Conservation (phyloP, 2,329 filamentous ascomycete genomes). For the Aspergillus ochraceoroseus region DNA sequence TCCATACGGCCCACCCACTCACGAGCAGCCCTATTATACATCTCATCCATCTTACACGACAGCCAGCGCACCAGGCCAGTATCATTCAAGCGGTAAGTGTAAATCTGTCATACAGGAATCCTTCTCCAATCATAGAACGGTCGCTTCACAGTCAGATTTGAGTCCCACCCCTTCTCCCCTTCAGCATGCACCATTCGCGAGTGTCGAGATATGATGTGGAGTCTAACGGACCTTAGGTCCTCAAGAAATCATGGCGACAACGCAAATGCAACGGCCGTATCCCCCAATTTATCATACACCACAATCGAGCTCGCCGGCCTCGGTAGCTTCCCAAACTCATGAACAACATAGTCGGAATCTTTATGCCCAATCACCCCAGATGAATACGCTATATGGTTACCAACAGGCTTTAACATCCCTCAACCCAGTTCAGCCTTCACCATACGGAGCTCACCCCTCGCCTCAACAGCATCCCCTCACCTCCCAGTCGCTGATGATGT, state of each 20-base stretch:
- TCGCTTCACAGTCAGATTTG: background rate
- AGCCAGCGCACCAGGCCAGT: constrained; percentile 73
- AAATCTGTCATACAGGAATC: constrained; percentile 2
- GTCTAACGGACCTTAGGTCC: constrained; percentile 54
- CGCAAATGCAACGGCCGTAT: constrained; percentile 66
- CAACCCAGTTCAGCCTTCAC: constrained; percentile 51
- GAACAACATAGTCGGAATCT: constrained; percentile 79
- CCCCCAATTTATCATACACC: constrained; percentile 94
- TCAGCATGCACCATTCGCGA: constrained; percentile 50
- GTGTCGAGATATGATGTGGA: constrained; percentile 43
- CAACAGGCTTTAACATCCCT: constrained; percentile 50
- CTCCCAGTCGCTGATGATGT: constrained; percentile 53
- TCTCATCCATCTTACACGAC: constrained; percentile 79
- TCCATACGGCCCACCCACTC: constrained; percentile 63
- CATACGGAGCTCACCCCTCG: constrained; percentile 54
- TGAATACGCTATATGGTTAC: constrained; percentile 81
- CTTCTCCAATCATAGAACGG: constrained; percentile 4
- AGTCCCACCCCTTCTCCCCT: too few species aligned
- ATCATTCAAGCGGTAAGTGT: constrained; percentile 75
- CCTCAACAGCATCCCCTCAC: constrained; percentile 54
- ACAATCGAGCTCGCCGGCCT: constrained; percentile 90
- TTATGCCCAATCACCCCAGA: constrained; percentile 76
- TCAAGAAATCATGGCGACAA: constrained; percentile 62
- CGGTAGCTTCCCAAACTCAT: constrained; percentile 83
- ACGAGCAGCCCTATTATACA: constrained; percentile 69